Base-by-base conservation (phyloP, 1,139 yeast species). In the Sugiyamaella novakii region DNA sequence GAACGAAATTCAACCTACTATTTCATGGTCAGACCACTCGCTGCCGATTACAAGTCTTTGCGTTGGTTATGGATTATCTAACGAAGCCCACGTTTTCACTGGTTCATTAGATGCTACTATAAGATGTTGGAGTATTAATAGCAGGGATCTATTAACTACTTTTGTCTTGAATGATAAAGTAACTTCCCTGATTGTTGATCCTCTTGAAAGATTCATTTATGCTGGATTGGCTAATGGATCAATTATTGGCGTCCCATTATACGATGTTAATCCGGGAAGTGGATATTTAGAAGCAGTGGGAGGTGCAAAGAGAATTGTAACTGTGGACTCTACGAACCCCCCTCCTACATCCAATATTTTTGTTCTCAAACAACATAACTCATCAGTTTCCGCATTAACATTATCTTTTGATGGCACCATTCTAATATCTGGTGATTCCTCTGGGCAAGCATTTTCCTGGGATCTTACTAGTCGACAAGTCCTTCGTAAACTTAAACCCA, bases 381-480 rank as follows among this genome's bases (percentile, higher is more conserved):
- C 61, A 2, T 56, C 66, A 2, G 78, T 84, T 4, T 77, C 87
- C 0, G 70, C 79, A 27, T 55, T 89, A 47, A 71, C 71, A 1
- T 66, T 87, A 2, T 82, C 91, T 1, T 72, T 85, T 61, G 98
- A 92, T 62, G 96, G 94, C 2, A 81, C 91, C 18, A 66, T 72
- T 38, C 61, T 92, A 7, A 71, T 86, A 1, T 80, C 91, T 7
- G 98, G 97, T 18, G 95, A 87, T 63, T 68, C 75, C 0, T 63
- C 64, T 15, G 98, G 98, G 1, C 74, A 79, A 31, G 80, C 87
- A 1, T 77, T 78, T 46, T 77, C 84, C 0, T 77, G 86, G 60
- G 97, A 91, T 64, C 74, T 85, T 6, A 79, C 81, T 5, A 84
- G 96, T 1, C 80, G 80, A 60, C 98, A 92, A 69, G 82, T 86